phyloP scores from a whole-genome alignment of 768 basidiomycete species.

The Hericium coralloides region DNA sequence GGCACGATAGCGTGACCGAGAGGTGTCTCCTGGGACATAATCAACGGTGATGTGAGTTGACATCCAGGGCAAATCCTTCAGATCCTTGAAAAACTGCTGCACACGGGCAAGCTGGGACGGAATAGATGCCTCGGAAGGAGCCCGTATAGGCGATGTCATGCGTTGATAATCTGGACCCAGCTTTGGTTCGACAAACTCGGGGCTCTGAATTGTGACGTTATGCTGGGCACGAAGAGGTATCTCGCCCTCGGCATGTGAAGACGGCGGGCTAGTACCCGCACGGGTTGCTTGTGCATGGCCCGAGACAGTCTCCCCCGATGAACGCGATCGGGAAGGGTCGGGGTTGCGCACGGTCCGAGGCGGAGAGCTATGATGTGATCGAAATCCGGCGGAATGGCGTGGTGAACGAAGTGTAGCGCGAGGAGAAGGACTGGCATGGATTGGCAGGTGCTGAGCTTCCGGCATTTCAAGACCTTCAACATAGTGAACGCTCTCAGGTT shows the following conservation, averaged over 20 bases:
- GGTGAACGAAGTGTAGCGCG: slow-evolving; percentile 9
- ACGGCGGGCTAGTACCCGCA: background rate
- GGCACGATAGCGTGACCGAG: slow-evolving; percentile 2
- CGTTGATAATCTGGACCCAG: slow-evolving; percentile 8
- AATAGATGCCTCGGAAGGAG: slow-evolving; percentile 2
- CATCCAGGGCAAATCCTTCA: slow-evolving; percentile 13
- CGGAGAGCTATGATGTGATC: slow-evolving; percentile 4
- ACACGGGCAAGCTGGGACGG: slow-evolving; percentile 11
- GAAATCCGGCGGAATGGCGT: slow-evolving; percentile 1
- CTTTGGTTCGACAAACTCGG: slow-evolving; percentile 7
- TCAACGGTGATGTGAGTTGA: slow-evolving; percentile 10
- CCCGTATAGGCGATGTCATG: slow-evolving; percentile 3
- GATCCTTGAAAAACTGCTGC: slow-evolving; percentile 10
- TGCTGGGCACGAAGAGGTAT: background rate
- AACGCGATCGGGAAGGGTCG: slow-evolving; percentile 7
- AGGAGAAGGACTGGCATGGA: background rate
- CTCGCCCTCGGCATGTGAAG: background rate
- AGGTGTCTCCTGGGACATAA: slow-evolving; percentile 8
- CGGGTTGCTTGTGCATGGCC: background rate
- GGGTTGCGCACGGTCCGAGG: slow-evolving; percentile 14
- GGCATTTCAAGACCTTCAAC: slow-evolving; percentile 8
- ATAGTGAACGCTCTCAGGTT: slow-evolving; percentile 5
- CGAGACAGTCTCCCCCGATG: background rate
- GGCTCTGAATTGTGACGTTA: slow-evolving; percentile 10
- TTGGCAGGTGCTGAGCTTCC: slow-evolving; percentile 1